Evolutionary conservation across 2,329 filamentous ascomycete species (phyloP), one percentile per base, ranked within the genome.

Genomic region (Arthroderma uncinatum): DNA sequence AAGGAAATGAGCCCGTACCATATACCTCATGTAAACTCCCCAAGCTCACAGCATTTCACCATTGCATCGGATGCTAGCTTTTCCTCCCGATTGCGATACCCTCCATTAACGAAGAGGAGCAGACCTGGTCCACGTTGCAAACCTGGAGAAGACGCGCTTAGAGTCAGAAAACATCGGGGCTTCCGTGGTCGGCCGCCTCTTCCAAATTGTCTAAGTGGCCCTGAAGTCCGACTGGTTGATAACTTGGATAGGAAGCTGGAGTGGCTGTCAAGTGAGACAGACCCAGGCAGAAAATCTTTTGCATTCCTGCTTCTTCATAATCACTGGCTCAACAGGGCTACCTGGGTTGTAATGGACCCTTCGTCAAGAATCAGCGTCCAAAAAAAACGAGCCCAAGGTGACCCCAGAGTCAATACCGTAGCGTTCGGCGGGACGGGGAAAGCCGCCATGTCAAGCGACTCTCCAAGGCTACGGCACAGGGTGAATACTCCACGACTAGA

Each of bases 271-370:
- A 62, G 67, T 40, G 71, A 74, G 58, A 64, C 68, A 21, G 70
- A 66, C 4, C 71, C 72, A 4, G 72, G 71, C 8, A 65, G 69
- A 50, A 71, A 69, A 58, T 67, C 71, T 4, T 73, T 68, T 55
- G 70, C 73, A 58, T 74, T 74, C 56, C 63, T 69, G 23, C 58
- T 71, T 21, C 65, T 74, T 40, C 67, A 71, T 33, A 73, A 73
- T 52, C 72, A 73, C 57, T 74, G 72, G 71, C 54, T 74, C n/a
- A 74, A 73, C 55, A 65, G 60, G 40, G 63, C 68, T 33, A 73
- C 71, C 1, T 73, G 71, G 71, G 50, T 71, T 19, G 70, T 74
- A 28, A 64, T 67, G 40, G 71, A 73, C 57, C 70, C 72, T 7
- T 60, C 67, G n/a, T 73, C 70, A 28, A 65, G 72, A 54, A 64